These are phyloP conservation scores for Begonia fuchsioides DNA, from an alignment of 306 rosid genomes.

Conservation along the genomic window DNA sequence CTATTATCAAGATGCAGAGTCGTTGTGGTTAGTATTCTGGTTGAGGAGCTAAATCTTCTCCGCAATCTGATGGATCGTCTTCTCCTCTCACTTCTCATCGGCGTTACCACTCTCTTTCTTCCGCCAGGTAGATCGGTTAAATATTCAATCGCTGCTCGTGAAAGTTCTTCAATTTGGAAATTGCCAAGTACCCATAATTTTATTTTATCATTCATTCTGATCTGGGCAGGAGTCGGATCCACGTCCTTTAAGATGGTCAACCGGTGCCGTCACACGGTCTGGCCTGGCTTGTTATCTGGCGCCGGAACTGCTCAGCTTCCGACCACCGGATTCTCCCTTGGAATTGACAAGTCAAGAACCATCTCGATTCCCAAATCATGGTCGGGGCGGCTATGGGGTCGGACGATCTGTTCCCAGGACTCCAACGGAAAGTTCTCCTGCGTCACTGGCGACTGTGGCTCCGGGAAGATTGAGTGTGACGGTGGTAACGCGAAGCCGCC, in stretches of 20 bases:
- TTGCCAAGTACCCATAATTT: not conserved
- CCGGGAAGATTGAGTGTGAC: slow-evolving; percentile 48
- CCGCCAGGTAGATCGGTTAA: slow-evolving; percentile 5
- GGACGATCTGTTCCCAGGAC: slow-evolving; percentile 50
- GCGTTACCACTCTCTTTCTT: slow-evolving; percentile 1
- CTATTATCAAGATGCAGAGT: slow-evolving; percentile 1
- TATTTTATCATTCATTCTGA: slow-evolving; percentile 2
- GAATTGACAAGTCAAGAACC: slow-evolving; percentile 38
- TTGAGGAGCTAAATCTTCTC: not conserved
- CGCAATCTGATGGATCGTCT: slow-evolving; percentile 6
- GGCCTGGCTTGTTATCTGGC: slow-evolving; percentile 91
- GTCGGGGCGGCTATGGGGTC: slow-evolving; percentile 95
- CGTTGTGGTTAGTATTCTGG: not conserved
- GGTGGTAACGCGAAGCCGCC: slow-evolving; percentile 85
- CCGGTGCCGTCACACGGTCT: slow-evolving; percentile 67
- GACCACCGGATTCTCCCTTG: slow-evolving; percentile 63
- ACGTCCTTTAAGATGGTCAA: slow-evolving; percentile 64
- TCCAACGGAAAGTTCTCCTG: slow-evolving; percentile 52
- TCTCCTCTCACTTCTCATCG: not conserved
- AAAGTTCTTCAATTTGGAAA: not conserved
- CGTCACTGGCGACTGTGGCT: slow-evolving; percentile 75
- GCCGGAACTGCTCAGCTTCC: slow-evolving; percentile 56
- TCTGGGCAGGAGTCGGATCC: slow-evolving; percentile 39
- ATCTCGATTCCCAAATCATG: slow-evolving; percentile 45
- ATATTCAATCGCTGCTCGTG: not conserved